Percentiles rank a stretch among this genome's conserved stretches.
phyloP scores from a whole-genome alignment of 495 filamentous ascomycete genomes.

The Penicillium pancosmium region DNA sequence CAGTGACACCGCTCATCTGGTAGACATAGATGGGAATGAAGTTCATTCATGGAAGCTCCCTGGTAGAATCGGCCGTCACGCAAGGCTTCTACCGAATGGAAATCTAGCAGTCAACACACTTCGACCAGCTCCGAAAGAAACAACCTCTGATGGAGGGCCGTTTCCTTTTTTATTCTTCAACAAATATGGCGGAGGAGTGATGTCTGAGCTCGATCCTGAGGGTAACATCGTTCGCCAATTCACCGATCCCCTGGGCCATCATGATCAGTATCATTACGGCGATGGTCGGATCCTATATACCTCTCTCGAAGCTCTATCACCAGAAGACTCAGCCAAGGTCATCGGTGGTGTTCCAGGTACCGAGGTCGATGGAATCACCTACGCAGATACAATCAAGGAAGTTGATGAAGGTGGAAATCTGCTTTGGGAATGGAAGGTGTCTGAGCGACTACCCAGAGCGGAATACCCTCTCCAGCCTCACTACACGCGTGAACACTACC shows the following conservation, averaged over 20 bases:
- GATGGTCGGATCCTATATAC: conserved; percentile 48
- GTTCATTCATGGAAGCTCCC: conserved; percentile 48
- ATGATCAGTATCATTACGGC: conserved; percentile 50
- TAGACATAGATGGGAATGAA: conserved; percentile 45
- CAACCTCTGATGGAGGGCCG: conserved; percentile 18
- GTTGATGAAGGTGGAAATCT: conserved; percentile 38
- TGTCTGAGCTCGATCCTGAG: conserved; percentile 41
- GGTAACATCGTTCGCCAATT: conserved; percentile 44
- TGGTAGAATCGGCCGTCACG: conserved; percentile 44
- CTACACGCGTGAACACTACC: conserved; percentile 50
- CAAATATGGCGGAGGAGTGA: conserved; percentile 50
- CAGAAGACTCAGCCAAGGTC: conserved; percentile 35
- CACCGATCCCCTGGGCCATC: conserved; percentile 44
- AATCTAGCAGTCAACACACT: conserved; percentile 49
- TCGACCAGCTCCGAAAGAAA: conserved; percentile 33
- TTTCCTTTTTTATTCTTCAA: conserved; percentile 46
- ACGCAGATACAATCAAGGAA: conserved; percentile 50
- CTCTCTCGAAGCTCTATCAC: conserved; percentile 40
- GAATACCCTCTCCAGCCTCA: conserved; percentile 41
- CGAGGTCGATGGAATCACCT: conserved; percentile 42
- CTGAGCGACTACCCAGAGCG: conserved; percentile 38
- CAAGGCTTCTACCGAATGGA: conserved; percentile 44
- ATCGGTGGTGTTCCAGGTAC: conserved; percentile 43
- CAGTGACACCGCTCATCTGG: conserved; percentile 41
- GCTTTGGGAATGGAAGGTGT: conserved; percentile 48